Conservation (phyloP, 2,329 filamentous ascomycete genomes). For the Penicillium expansum region DNA sequence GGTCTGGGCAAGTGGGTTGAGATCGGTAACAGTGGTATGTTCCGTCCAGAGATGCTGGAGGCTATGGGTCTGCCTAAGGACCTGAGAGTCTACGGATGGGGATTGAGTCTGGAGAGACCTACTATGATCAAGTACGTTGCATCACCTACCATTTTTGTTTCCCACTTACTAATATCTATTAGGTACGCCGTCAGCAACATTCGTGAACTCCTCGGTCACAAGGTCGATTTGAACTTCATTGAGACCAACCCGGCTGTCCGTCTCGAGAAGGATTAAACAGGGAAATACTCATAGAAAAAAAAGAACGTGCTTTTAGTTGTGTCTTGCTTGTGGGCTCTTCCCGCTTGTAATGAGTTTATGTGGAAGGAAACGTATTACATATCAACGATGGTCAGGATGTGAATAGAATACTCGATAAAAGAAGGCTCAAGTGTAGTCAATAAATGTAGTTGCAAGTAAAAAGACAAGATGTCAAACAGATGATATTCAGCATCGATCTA, state of each 20-base stretch:
- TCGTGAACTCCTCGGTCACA: slow-evolving; percentile 86
- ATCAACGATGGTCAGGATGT: slow-evolving; percentile 20
- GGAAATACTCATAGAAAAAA: slow-evolving; percentile 7
- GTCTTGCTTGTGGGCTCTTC: slow-evolving; percentile 15
- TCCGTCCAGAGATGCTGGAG: slow-evolving; percentile 95
- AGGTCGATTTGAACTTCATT: slow-evolving; percentile 91
- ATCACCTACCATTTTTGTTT: neutral
- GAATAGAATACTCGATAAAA: slow-evolving; percentile 17
- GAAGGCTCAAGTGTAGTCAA: neutral
- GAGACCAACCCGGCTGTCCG: slow-evolving; percentile 87
- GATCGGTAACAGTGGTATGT: slow-evolving; percentile 98
- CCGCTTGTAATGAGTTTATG: slow-evolving; percentile 22
- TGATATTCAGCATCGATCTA: neutral
- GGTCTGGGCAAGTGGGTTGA: slow-evolving; percentile 89
- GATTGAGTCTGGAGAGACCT: slow-evolving; percentile 83
- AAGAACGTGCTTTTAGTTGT: slow-evolving; percentile 17
- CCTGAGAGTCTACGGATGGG: slow-evolving; percentile 92
- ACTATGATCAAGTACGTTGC: slow-evolving; percentile 90
- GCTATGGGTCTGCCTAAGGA: slow-evolving; percentile 90
- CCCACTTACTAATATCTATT: slow-evolving; percentile 7
- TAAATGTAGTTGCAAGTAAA: neutral
- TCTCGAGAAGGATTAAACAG: slow-evolving; percentile 72
- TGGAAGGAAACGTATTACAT: slow-evolving; percentile 23
- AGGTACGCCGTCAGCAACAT: slow-evolving; percentile 80
- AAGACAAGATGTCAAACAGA: neutral